Evolutionary conservation across 371 early-diverging fungal genomes (phyloP), one percentile per base, ranked within the genome.

Genomic region (Umbelopsis sp.): DNA sequence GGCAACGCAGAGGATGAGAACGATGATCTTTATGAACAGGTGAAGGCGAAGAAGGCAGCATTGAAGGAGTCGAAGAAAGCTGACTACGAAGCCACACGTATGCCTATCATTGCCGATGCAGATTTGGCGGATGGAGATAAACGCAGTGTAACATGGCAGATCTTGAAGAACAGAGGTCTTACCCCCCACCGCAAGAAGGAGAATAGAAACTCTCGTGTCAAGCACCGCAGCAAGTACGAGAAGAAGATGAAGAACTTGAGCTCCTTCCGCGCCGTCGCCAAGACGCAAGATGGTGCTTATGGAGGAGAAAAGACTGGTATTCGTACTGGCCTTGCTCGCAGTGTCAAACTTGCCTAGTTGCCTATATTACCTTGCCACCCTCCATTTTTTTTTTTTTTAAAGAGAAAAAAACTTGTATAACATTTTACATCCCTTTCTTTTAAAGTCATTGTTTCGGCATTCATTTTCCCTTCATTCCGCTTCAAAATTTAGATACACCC

Each of bases 271-370:
- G 82, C 89, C 16, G 88, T 96, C 48, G 87, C 85, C 68, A 85
- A 86, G 45, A 65, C 82, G 44, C 88, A 82, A 46, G 79, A 84
- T 65, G 86, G 91, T 44, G 78, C 85, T 37, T 98, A 98, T 81
- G 91, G 87, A 71, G 98, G 98, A 73, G 98, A 98, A 84, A 80
- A 83, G 73, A 96, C 97, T 10, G 97, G 98, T 86, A 97, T 98
- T 87, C 96, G 96, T 85, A 82, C 90, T 41, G 85, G 88, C 45
- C 80, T 97, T 29, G 78, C 95, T 12, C 89, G 94, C 74, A 90
- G 91, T 80, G 89, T 94, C 69, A 87, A 88, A 72, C 86, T 93
- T 52, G 52, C 52, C 1, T 57, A 57, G 29, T 24, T 11, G 32
- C 48, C 20, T 18, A 7, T 16, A 12, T 48, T 48, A 5, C 16